Conservation (phyloP, 2,329 filamentous ascomycete genomes). For the Cucurbitaria berberidis region DNA sequence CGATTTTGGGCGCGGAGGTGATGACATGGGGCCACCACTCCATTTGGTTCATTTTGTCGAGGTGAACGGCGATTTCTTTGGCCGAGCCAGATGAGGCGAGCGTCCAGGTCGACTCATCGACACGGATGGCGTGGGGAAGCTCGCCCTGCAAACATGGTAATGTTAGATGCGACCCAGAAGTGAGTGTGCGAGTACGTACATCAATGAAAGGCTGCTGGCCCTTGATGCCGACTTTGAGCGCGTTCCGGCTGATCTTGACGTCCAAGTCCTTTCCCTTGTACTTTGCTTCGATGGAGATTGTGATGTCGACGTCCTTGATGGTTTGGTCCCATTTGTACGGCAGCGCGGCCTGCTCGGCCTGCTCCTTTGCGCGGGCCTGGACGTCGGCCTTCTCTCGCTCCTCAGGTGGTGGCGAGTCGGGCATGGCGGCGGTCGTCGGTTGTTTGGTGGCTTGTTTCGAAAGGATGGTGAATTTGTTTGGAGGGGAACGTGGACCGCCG, state of each 20-base stretch:
- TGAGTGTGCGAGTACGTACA: conserved; percentile 56
- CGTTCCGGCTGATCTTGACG: conserved; percentile 80
- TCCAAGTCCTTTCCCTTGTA: conserved; percentile 84
- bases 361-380: conserved; percentile 72
- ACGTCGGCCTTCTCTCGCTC: conserved; percentile 63
- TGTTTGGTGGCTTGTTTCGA: conserved; percentile 11
- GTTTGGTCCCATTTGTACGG: conserved; percentile 98
- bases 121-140: conserved; percentile 77
- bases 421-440: too few species aligned
- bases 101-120: conserved; percentile 95
- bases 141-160: conserved; percentile 70
- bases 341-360: conserved; percentile 84
- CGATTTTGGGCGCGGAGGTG: conserved; percentile 84
- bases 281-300: conserved; percentile 77
- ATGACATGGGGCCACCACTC: conserved; percentile 98
- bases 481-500: conserved; percentile 9
- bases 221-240: conserved; percentile 81
- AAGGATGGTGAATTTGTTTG: conserved; percentile 17
- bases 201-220: conserved; percentile 85
- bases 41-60: conserved; percentile 96
- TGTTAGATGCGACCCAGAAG: conserved; percentile 1
- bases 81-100: conserved; percentile 69
- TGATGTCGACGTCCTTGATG: conserved; percentile 85
- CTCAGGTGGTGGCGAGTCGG: conserved; percentile 57
- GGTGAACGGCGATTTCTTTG: conserved; percentile 84